Percentiles rank a stretch among this genome's conserved stretches.
phyloP scores from a whole-genome alignment of 2,329 filamentous ascomycete genomes.

The Canariomyces notabilis region DNA sequence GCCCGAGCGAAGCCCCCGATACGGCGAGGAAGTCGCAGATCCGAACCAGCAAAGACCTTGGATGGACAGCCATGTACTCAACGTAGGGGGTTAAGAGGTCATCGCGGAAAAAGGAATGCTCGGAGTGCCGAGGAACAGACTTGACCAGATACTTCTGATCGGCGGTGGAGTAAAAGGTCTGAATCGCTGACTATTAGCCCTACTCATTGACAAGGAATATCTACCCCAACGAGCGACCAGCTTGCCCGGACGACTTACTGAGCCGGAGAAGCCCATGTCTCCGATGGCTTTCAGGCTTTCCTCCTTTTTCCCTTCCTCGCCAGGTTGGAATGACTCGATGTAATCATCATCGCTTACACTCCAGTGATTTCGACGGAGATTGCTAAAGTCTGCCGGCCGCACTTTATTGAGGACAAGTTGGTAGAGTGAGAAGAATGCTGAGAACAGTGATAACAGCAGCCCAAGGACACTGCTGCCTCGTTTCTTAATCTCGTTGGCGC shows the following conservation, averaged over 20 bases:
- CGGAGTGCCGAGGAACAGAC: conserved; percentile 63
- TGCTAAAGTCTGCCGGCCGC: conserved; percentile 44
- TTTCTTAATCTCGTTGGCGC: conserved; percentile 26
- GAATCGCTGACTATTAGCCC: neutral
- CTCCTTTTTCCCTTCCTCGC: conserved; percentile 42
- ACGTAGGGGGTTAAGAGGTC: conserved; percentile 62
- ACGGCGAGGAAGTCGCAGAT: conserved; percentile 66
- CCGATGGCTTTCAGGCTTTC: conserved; percentile 51
- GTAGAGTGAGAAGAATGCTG: conserved; percentile 49
- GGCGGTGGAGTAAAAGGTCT: conserved; percentile 65
- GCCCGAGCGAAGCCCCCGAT: conserved; percentile 52
- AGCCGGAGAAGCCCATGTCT: conserved; percentile 69
- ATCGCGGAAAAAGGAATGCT: conserved; percentile 64
- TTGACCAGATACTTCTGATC: conserved; percentile 67
- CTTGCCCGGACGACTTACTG: conserved; percentile 43
- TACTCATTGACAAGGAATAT: conserved; percentile 6
- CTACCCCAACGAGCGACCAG: too few relatives aligned
- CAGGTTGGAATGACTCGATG: conserved; percentile 32
- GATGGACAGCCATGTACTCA: conserved; percentile 56
- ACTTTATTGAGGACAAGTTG: conserved; percentile 44
- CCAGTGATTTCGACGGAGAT: conserved; percentile 41
- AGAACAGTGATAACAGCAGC: conserved; percentile 39
- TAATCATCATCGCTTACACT: conserved; percentile 36
- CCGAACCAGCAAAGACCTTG: conserved; percentile 59
- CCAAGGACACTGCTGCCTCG: conserved; percentile 31